A percentile compares a stretch with the other conserved stretches of the same genome.
Conservation (phyloP, 805 yeast species). For the Suhomyces sp. region DNA sequence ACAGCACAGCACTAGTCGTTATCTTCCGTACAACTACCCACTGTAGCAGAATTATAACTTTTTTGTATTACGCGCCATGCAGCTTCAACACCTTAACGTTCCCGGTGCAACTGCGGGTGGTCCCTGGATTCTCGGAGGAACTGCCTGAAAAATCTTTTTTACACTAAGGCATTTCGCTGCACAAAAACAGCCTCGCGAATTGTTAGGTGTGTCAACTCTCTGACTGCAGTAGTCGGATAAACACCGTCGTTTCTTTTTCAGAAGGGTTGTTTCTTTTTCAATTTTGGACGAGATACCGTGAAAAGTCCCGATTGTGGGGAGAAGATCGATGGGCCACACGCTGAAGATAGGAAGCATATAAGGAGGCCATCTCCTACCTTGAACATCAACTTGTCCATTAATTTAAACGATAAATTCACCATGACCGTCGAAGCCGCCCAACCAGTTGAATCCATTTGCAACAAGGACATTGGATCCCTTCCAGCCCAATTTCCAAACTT, state of each 20-base stretch:
- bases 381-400: background rate
- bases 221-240: slow-evolving; percentile 4
- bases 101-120: background rate
- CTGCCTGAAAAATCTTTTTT: background rate
- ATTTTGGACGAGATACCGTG: background rate
- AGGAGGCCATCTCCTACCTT: background rate
- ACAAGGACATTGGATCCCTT: slow-evolving; percentile 37
- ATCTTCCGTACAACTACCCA: background rate
- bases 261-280: background rate
- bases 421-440: slow-evolving; percentile 26
- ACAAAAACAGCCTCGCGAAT: background rate
- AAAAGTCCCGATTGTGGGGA: background rate
- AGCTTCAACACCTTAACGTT: background rate
- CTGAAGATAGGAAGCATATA: slow-evolving; percentile 2
- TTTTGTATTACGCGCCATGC: background rate
- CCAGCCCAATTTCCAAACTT: slow-evolving; percentile 36
- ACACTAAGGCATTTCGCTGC: background rate
- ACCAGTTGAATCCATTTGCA: slow-evolving; percentile 22
- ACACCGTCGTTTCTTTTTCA: slow-evolving; percentile 9
- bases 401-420: background rate
- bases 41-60: background rate
- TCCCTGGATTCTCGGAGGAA: background rate
- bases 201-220: background rate
- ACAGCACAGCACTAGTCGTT: background rate
- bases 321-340: background rate